Evolutionary conservation across 371 early-diverging fungal species (phyloP).

Genomic region (Actinomucor elegans): DNA sequence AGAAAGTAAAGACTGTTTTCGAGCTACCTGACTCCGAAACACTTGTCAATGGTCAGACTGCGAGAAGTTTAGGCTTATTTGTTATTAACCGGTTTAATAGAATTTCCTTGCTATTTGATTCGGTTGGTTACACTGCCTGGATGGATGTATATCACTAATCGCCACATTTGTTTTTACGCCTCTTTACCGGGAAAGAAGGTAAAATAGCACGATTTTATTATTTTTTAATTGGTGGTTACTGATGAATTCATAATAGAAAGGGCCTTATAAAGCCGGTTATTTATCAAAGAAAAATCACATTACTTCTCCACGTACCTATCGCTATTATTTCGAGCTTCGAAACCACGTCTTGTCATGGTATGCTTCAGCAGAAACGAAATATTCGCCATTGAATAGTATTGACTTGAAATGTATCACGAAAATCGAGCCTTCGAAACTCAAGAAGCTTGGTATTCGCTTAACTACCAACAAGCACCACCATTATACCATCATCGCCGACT

Average conservation of each 20-base stretch:
- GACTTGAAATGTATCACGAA: constrained; percentile 59
- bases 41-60: constrained; percentile 12
- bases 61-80: background rate
- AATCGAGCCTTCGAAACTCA: constrained; percentile 44
- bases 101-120: constrained; percentile 73
- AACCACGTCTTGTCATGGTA: constrained; percentile 67
- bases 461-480: constrained; percentile 37
- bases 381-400: constrained; percentile 63
- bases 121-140: constrained; percentile 69
- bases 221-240: too few relatives aligned
- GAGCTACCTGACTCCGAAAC: constrained; percentile 15
- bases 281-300: constrained; percentile 54
- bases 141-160: constrained; percentile 65
- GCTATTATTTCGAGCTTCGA: constrained; percentile 71
- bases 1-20: constrained; percentile 17
- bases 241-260: constrained; percentile 33
- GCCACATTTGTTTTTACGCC: constrained; percentile 70
- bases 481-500: constrained; percentile 49
- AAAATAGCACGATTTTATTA: too few relatives aligned
- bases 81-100: constrained; percentile 30
- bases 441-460: constrained; percentile 57
- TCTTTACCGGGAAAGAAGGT: constrained; percentile 56
- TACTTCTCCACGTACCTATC: constrained; percentile 44
- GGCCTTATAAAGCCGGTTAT: constrained; percentile 61
- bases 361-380: constrained; percentile 60